phyloP scores from a whole-genome alignment of 225 moss, liverwort and hornwort genomes.

The Pleurozium schreberi region DNA sequence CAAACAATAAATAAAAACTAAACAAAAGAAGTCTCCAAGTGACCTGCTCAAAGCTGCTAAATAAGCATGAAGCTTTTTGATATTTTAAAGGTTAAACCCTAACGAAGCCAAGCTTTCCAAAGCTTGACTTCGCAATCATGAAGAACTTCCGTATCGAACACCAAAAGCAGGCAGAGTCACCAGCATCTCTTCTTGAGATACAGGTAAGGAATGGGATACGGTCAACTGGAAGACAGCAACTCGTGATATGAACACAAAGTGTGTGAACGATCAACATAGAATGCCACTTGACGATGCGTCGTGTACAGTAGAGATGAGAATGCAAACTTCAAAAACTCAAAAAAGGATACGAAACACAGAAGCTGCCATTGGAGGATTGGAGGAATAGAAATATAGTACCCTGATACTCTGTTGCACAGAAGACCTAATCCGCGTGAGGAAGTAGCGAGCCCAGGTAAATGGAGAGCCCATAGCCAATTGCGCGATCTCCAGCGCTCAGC shows the following conservation, averaged over 20 bases:
- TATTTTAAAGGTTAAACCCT: not conserved
- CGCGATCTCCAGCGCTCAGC: not conserved
- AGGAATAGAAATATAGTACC: conserved; percentile 17
- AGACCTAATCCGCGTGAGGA: conserved; percentile 72
- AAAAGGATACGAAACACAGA: not conserved
- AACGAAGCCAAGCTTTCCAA: not conserved
- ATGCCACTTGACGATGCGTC: not conserved
- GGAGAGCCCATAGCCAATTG: conserved; percentile 40
- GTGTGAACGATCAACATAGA: not conserved
- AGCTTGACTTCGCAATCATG: not conserved
- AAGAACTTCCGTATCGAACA: not conserved
- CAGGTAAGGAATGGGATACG: not conserved
- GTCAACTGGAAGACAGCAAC: not conserved
- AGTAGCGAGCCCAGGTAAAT: conserved; percentile 67
- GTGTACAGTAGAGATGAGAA: not conserved
- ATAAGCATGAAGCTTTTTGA: not conserved
- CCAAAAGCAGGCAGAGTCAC: not conserved
- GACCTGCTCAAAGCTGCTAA: not conserved
- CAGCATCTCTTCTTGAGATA: not conserved
- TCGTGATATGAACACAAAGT: not conserved
- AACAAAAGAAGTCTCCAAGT: not conserved
- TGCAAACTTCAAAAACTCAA: not conserved
- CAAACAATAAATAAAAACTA: not conserved
- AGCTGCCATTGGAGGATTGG: not conserved
- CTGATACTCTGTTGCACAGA: conserved; percentile 78